Evolutionary conservation across 164 flowering plant genomes (phyloP), one percentile per base, ranked within the genome.

Genomic region (Protea cynaroides): DNA sequence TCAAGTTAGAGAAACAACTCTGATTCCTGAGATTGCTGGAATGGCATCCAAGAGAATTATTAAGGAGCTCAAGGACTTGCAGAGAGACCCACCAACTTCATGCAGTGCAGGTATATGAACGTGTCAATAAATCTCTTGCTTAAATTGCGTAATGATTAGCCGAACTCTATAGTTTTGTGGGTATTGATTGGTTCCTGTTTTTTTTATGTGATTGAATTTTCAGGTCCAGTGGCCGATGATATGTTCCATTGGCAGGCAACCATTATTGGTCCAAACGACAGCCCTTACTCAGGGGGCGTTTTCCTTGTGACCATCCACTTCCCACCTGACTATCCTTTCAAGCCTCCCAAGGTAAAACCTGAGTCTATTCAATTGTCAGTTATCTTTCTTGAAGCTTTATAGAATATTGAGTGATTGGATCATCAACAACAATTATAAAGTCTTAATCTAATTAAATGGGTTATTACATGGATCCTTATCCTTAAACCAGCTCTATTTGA

Each of bases 221-320:
- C 79, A 84, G 92, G 92, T 68, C 92, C 92, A 54, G 85, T 80
- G 37, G 87, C 80, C 11, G 88, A 87, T 52, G 86, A 87, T 63
- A 83, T 85, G 93, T 85, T 87, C 73, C 93, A 82, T 59, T 87
- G 93, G 90, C 90, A 87, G 75, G 90, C 94, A 67, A 87, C 90
- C 59, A 82, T 87, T 24, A 84, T 84, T 3, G 91, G 88, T 68
- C 91, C 91, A 25, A 82, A 77, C 46, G 91, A 86, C 34, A 84
- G 87, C 69, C 91, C 91, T 9, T 86, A 86, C 68, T 60, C 88
- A 1, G 88, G 86, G 8, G 90, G 90, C 53, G 85, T 86, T 46
- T 86, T 86, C 77, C 80, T 86, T 52, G 84, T 82, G 4, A 81
- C 71, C 59, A 84, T 84, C 70, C 84, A 86, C 74, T 86, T 84